Conservation (phyloP, 306 rosid species). For the Sophora flavescens region DNA sequence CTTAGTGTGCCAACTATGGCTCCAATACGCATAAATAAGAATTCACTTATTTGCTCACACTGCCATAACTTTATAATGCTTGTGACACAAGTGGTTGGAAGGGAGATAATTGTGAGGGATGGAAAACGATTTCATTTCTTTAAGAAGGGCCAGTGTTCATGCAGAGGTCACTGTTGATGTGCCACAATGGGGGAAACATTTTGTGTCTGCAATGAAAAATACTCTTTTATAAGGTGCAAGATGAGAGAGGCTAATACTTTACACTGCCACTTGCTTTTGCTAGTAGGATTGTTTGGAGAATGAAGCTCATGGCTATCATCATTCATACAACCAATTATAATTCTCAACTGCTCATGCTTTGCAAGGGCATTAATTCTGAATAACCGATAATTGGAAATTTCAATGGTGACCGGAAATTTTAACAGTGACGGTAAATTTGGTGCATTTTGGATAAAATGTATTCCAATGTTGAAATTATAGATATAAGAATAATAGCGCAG, state of each 20-base stretch:
- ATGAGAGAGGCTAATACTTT: not conserved
- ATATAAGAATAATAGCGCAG: not conserved
- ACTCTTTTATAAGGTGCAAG: not conserved
- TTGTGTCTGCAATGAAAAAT: not conserved
- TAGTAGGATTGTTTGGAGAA: not conserved
- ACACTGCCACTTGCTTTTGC: not conserved
- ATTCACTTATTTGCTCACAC: conserved; percentile 57
- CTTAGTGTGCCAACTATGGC: conserved; percentile 50
- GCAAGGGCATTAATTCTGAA: not conserved
- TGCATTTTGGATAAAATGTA: not conserved
- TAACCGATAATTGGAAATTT: too few species aligned
- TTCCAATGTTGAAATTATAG: not conserved
- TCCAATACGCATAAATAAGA: conserved; percentile 62
- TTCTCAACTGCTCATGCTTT: not conserved
- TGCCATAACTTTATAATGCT: conserved; percentile 69
- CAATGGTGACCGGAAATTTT: not conserved
- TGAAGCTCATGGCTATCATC: not conserved
- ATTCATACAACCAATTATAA: not conserved
- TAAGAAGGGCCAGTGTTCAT: conserved; percentile 68
- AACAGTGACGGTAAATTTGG: not conserved
- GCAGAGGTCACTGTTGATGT: conserved; percentile 48
- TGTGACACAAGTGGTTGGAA: conserved; percentile 52
- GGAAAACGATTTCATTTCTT: conserved; percentile 64
- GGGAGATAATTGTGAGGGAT: conserved; percentile 67
- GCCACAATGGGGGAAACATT: not conserved